These are phyloP conservation scores for Oemleria cerasiformis DNA, from an alignment of 306 rosid species.

Conservation along the genomic window DNA sequence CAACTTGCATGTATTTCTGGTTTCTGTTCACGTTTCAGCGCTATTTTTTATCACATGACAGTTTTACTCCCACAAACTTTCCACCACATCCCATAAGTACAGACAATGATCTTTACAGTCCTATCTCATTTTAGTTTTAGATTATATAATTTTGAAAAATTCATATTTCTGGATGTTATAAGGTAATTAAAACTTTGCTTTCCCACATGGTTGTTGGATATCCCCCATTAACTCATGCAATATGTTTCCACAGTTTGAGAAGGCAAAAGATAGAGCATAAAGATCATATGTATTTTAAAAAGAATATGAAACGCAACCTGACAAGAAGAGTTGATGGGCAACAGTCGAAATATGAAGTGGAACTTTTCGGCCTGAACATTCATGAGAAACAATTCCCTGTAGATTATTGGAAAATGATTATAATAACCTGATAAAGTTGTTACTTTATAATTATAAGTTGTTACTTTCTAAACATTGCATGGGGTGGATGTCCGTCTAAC, in stretches of 20 bases:
- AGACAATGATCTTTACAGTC: neutral
- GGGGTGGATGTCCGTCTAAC: slow-evolving; percentile 41
- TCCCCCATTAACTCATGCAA: neutral
- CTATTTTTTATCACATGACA: neutral
- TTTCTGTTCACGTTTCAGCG: neutral
- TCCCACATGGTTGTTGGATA: neutral
- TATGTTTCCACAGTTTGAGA: neutral
- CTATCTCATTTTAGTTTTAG: neutral
- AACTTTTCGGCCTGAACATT: slow-evolving; percentile 66
- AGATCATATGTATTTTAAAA: slow-evolving; percentile 16
- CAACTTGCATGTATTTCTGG: neutral
- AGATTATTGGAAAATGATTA: slow-evolving; percentile 26
- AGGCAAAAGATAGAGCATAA: neutral
- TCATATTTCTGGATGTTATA: neutral
- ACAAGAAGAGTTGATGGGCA: slow-evolving; percentile 79
- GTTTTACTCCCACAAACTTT: neutral
- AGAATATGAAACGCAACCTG: slow-evolving; percentile 54
- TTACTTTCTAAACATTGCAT: slow-evolving; percentile 18
- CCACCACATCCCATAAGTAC: neutral
- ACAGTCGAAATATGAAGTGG: slow-evolving; percentile 72
- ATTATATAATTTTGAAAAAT: neutral
- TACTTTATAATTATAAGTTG: slow-evolving; percentile 10
- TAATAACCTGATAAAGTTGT: slow-evolving; percentile 16
- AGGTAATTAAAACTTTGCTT: neutral
- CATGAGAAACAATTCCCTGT: slow-evolving; percentile 89